Evolutionary conservation across 2,329 filamentous ascomycete genomes (phyloP), one percentile per base, ranked within the genome.

Genomic region (Penicillium thymicola): DNA sequence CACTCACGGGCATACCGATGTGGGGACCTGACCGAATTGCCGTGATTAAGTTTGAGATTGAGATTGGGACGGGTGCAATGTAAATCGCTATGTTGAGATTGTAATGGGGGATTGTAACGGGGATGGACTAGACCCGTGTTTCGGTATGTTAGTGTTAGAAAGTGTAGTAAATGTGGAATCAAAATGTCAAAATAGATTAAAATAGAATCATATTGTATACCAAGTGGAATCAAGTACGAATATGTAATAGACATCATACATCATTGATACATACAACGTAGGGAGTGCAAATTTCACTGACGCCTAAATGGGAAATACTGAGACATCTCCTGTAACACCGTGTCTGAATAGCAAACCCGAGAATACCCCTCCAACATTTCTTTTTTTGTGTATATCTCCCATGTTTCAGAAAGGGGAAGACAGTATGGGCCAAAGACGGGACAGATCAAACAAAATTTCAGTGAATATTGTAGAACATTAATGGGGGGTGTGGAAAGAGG

Each of bases 1-100:
- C 30, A 10, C 16, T 14, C 4, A 46, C 42, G 51, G 51, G 43
- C 51, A 53, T 47, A 49, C 36, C 37, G 51, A 53, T 53, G 27
- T 18, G 7, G 18, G 13, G 28, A 32, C 28, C 18, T n/a, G 28
- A 21, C 30, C 14, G 14, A 23, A 40, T 38, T n/a, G 30, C 8
- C 5, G 28, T 25, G 21, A 18, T 21, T 21, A 21, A 21, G 21
- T 21, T 18, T 13, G 13, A 5, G 6, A 48, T 54, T 48, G 37
- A 41, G 36, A 41, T 54, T 38, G 34, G 18, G 51, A 53, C 42
- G 23, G 51, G 28, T 28, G 32, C 6, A 21, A 41, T 34, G 11
- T 14, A 4, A 30, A 46, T 46, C n/a, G 38, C 6, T 7, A 23
- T 14, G 5, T 23, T 5, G 34, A 25, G n/a, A 41, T 48, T 18